Conservation (phyloP, 179 eudicot genomes). For the Camellia oleifera region DNA sequence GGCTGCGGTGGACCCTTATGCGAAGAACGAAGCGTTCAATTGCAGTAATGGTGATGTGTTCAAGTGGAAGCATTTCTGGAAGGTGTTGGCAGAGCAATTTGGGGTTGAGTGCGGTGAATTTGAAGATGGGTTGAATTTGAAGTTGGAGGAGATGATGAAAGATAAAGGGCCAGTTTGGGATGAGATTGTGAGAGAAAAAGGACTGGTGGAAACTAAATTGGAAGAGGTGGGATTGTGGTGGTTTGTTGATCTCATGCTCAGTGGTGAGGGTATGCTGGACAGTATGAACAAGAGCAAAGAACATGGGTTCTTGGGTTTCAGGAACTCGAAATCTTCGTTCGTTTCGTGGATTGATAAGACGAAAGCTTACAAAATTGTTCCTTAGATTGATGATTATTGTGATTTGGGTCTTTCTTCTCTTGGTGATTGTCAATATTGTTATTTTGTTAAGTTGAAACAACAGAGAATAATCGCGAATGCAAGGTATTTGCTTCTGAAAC, state of each 20-base stretch:
- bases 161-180: constrained; percentile 22
- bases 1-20: constrained; percentile 24
- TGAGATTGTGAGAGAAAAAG: constrained; percentile 19
- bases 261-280: constrained; percentile 5
- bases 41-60: constrained; percentile 23
- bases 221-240: constrained; percentile 18
- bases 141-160: constrained; percentile 22
- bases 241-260: constrained; percentile 13
- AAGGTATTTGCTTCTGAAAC: too few relatives aligned
- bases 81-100: constrained; percentile 22
- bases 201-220: constrained; percentile 11
- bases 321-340: constrained; percentile 19
- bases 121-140: constrained; percentile 11
- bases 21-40: constrained; percentile 24
- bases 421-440: too few relatives aligned
- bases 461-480: too few relatives aligned
- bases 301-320: constrained; percentile 26
- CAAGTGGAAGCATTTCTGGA: constrained; percentile 28
- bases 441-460: too few relatives aligned
- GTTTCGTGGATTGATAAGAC: constrained; percentile 27
- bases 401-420: too few relatives aligned
- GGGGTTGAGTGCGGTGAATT: constrained; percentile 15
- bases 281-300: constrained; percentile 29
- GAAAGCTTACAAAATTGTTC: constrained; percentile 22
- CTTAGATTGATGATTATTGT: not conserved